These are phyloP conservation scores for Drosera spatulata DNA, from an alignment of 179 eudicot species.

Conservation along the genomic window DNA sequence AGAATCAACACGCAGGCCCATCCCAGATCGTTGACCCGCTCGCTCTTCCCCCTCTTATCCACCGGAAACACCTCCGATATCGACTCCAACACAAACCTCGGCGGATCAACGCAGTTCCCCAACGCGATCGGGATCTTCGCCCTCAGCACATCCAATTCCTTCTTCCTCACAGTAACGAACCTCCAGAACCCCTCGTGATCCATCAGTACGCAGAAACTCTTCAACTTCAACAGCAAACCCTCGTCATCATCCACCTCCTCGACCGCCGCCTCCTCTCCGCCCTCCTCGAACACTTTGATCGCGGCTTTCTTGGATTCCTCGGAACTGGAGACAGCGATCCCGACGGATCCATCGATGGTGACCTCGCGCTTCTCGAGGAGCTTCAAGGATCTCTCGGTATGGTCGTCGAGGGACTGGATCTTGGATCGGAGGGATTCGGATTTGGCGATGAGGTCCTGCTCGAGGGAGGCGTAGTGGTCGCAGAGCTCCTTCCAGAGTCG, in stretches of 20 bases:
- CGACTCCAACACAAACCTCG: slow-evolving; percentile 72
- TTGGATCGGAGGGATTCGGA: slow-evolving; percentile 57
- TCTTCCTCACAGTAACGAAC: slow-evolving; percentile 58
- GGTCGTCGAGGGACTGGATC: slow-evolving; percentile 37
- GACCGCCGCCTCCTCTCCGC: background rate
- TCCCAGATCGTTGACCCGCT: slow-evolving; percentile 59
- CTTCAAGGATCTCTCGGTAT: slow-evolving; percentile 43
- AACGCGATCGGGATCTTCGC: slow-evolving; percentile 47
- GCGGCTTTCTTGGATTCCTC: slow-evolving; percentile 32
- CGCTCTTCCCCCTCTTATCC: slow-evolving; percentile 51
- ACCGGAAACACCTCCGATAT: slow-evolving; percentile 93
- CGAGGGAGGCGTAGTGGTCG: slow-evolving; percentile 76
- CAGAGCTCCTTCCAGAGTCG: slow-evolving; percentile 96
- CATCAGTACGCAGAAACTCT: slow-evolving; percentile 50
- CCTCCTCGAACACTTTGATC: slow-evolving; percentile 12
- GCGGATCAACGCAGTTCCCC: slow-evolving; percentile 75
- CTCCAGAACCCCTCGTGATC: slow-evolving; percentile 64
- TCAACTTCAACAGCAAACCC: slow-evolving; percentile 46
- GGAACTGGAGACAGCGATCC: slow-evolving; percentile 38
- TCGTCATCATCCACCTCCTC: slow-evolving; percentile 53
- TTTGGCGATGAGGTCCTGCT: slow-evolving; percentile 47
- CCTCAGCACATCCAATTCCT: slow-evolving; percentile 61
- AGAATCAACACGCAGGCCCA: slow-evolving; percentile 92
- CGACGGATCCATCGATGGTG: slow-evolving; percentile 48
- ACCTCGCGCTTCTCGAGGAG: slow-evolving; percentile 52